Percentiles rank a stretch among this genome's conserved stretches.
Evolutionary conservation across 495 filamentous ascomycete species (phyloP).

Genomic region (Neohortaea acidophila): DNA sequence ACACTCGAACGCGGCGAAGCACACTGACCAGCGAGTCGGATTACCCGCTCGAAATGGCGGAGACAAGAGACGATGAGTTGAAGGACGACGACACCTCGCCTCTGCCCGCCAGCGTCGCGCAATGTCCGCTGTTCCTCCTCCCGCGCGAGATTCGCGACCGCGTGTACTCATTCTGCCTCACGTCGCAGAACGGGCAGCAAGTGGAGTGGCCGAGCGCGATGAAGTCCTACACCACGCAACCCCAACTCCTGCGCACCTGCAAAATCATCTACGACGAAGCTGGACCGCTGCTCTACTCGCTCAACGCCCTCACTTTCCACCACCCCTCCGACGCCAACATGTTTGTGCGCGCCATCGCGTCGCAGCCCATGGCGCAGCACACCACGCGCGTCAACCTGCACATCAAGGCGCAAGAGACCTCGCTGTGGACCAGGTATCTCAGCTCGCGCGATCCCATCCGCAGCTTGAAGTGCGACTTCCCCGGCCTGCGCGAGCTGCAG

Average conservation of each 20-base stretch:
- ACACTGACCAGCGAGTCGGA: conserved; percentile 8
- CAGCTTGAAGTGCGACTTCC: conserved; percentile 23
- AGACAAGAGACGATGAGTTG: neutral
- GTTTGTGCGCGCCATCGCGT: conserved; percentile 22
- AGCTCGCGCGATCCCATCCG: conserved; percentile 15
- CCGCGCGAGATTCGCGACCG: conserved; percentile 27
- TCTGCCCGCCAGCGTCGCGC: conserved; percentile 12
- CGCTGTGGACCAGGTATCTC: conserved; percentile 28
- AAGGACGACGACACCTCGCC: conserved; percentile 5
- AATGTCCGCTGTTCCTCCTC: conserved; percentile 23
- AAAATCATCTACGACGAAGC: conserved; percentile 26
- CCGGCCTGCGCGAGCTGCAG: conserved; percentile 20
- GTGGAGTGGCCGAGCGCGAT: conserved; percentile 9
- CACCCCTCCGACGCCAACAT: conserved; percentile 27
- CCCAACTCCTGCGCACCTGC: conserved; percentile 26
- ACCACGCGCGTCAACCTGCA: conserved; percentile 22
- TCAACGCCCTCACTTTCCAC: conserved; percentile 16
- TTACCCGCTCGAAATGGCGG: conserved; percentile 9
- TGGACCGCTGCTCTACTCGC: conserved; percentile 13
- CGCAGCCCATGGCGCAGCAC: conserved; percentile 1
- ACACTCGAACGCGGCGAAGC: conserved; percentile 4
- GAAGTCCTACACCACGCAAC: conserved; percentile 8
- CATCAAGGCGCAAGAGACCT: conserved; percentile 22
- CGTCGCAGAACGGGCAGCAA: neutral
- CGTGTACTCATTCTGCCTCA: conserved; percentile 25